A percentile compares a stretch with the other conserved stretches of the same genome.
phyloP scores from a whole-genome alignment of 2,329 filamentous ascomycete genomes.

The Peltaster fructicola region DNA sequence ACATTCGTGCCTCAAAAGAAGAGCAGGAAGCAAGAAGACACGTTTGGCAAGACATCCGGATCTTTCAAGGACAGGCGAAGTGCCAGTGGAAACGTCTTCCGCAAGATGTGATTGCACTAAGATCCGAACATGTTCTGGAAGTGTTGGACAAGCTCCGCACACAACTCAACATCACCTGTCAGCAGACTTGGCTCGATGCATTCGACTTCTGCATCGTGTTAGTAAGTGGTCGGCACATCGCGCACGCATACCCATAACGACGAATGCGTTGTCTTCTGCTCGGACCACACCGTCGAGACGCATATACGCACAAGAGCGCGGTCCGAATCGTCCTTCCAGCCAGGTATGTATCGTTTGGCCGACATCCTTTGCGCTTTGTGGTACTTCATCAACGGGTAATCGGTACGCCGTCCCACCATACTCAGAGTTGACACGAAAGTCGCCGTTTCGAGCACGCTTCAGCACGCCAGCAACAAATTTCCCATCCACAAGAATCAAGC shows the following conservation, averaged over 20 bases:
- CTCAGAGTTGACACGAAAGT: neutral
- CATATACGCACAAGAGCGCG: too few relatives aligned
- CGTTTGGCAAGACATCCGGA: conserved; percentile 12
- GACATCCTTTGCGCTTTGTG: neutral
- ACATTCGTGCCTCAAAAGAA: conserved; percentile 50
- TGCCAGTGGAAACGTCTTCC: conserved; percentile 60
- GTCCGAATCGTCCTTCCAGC: too few relatives aligned
- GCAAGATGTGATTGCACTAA: conserved; percentile 34
- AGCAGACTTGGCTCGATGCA: neutral
- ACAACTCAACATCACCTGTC: conserved; percentile 1
- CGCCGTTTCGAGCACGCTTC: neutral
- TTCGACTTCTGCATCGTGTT: neutral
- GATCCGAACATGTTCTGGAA: neutral
- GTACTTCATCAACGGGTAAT: neutral
- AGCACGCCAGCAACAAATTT: conserved; percentile 6
- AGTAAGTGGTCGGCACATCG: too few relatives aligned
- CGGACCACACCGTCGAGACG: too few relatives aligned
- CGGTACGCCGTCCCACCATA: neutral
- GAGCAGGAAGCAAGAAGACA: conserved; percentile 11
- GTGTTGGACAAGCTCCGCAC: neutral
- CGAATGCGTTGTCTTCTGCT: too few relatives aligned
- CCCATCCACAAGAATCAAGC: conserved; percentile 6
- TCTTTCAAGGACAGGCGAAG: conserved; percentile 40
- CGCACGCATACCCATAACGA: too few relatives aligned
- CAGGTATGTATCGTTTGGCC: neutral